Base-by-base conservation (phyloP, 1,284 basidiomycete species). In the Irpex sp. region DNA sequence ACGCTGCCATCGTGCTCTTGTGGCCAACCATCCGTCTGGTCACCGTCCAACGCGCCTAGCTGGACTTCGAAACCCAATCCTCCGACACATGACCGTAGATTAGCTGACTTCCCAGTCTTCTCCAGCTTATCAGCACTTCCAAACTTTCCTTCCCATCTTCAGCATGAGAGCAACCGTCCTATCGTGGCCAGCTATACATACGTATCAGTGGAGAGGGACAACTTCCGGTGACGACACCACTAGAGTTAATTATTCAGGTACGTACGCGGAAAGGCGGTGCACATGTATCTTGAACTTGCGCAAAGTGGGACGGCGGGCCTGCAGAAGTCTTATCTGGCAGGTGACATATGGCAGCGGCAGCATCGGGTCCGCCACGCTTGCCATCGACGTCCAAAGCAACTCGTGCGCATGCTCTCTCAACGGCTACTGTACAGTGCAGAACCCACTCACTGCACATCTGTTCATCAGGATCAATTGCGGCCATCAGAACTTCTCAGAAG, bases 401-500 rank as follows among this genome's bases (percentile, higher is more conserved):
- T 7, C 39, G n/a, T 45, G 39, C 39, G 12, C 14, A n/a, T 45
- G 39, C n/a, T 45, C n/a, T 12, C 16, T 12, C 14, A 12, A 45
- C 39, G 28, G 28, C 28, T 33, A 33, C 28, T 33, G 28, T 33
- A 33, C 28, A 33, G 28, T 33, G 7, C 28, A 33, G 28, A 33
- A 33, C 28, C 28, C 28, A 33, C 28, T 33, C 28, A 33, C 39
- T 45, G 18, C 9, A 23, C 48, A 51, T 18, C 9, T 23, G 18
- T 51, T 23, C 18, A 51, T 23, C 21, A 42, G 59, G 59, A 60
- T 60, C 59, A 60, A 60, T 51, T 28, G 54, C 59, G 59, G 59
- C 23, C 53, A 42, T 53, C 57, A 53, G 16, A 33, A 42, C 36
- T 45, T 55, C 53, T 28, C 7, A 56, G 59, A 60, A 60, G 53